A percentile compares a stretch with the other conserved stretches of the same genome.
phyloP scores from a whole-genome alignment of 352 stramenopile species.

The Salisapilia sapeloensis region DNA sequence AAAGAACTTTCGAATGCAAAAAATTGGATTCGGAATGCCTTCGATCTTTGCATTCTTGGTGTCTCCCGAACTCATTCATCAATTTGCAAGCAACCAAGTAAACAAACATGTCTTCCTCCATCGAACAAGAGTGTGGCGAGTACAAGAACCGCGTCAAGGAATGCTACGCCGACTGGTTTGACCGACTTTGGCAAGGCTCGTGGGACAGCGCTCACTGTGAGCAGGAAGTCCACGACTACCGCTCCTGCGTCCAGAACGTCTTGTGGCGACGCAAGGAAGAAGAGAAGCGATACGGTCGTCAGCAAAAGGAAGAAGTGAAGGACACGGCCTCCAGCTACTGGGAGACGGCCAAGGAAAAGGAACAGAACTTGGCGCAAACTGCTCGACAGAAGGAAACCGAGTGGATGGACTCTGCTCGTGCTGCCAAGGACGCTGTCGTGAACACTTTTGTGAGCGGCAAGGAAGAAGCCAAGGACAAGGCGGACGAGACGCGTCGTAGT shows the following conservation, averaged over 20 bases:
- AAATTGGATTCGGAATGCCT: no score
- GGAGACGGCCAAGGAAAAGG: conserved; percentile 5
- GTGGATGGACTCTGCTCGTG: background rate
- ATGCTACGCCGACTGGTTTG: conserved; percentile 75
- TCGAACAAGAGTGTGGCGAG: conserved; percentile 58
- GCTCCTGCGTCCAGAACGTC: conserved; percentile 48
- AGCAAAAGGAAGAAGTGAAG: conserved; percentile 10
- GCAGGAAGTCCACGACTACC: conserved; percentile 49
- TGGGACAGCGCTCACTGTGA: conserved; percentile 50
- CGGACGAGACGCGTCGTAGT: conserved; percentile 4
- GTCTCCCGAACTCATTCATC: no score
- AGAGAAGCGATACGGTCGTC: conserved; percentile 4
- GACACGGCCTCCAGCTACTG: background rate
- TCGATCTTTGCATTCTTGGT: no score
- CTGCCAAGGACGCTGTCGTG: conserved; percentile 3
- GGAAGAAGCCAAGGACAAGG: conserved; percentile 14
- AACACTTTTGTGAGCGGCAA: conserved; percentile 12
- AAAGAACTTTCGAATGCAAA: no score
- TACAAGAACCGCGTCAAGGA: conserved; percentile 63
- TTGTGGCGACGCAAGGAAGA: conserved; percentile 17
- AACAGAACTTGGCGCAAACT: background rate
- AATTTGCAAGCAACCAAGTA: background rate
- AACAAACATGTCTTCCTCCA: background rate
- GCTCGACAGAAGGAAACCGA: conserved; percentile 1
- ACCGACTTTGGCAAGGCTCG: conserved; percentile 44